These are phyloP conservation scores for Hawksworthiomyces lignivorus DNA, from an alignment of 2,329 filamentous ascomycete genomes.

Conservation along the genomic window DNA sequence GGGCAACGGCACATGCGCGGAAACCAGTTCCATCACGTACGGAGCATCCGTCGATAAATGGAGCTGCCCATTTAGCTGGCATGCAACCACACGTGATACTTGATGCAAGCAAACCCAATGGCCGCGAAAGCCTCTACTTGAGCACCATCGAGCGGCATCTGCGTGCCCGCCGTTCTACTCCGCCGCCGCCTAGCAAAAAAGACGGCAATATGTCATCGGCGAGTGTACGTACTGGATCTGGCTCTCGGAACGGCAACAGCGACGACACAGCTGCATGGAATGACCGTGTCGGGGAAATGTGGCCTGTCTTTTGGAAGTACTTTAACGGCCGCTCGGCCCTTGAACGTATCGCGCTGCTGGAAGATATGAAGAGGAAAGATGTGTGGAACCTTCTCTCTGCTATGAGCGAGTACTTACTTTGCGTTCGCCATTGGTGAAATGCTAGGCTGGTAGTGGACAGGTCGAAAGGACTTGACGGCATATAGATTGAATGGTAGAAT, in stretches of 20 bases:
- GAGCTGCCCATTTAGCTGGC: conserved; percentile 47
- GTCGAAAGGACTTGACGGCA: no score
- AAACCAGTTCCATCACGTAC: conserved; percentile 42
- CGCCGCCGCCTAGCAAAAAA: conserved; percentile 12
- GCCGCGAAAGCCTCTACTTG: conserved; percentile 67
- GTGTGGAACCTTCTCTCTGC: conserved; percentile 58
- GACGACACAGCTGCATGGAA: conserved; percentile 28
- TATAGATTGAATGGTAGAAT: no score
- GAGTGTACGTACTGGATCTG: not conserved
- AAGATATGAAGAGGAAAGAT: conserved; percentile 80
- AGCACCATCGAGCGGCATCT: conserved; percentile 51
- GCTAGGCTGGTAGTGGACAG: no score
- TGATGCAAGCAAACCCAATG: conserved; percentile 70
- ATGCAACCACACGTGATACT: conserved; percentile 62
- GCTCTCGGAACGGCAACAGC: not conserved
- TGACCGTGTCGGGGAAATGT: conserved; percentile 54
- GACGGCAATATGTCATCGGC: conserved; percentile 6
- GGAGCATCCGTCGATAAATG: conserved; percentile 47
- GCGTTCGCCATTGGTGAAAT: conserved; percentile 65
- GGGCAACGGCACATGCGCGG: conserved; percentile 47
- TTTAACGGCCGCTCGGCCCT: conserved; percentile 80
- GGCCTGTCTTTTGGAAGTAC: conserved; percentile 71
- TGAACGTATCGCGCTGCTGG: conserved; percentile 77
- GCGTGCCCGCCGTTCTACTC: conserved; percentile 13
- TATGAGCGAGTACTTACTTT: conserved; percentile 62